Base-by-base conservation (phyloP, 179 eudicot species). In the Silene coronaria region DNA sequence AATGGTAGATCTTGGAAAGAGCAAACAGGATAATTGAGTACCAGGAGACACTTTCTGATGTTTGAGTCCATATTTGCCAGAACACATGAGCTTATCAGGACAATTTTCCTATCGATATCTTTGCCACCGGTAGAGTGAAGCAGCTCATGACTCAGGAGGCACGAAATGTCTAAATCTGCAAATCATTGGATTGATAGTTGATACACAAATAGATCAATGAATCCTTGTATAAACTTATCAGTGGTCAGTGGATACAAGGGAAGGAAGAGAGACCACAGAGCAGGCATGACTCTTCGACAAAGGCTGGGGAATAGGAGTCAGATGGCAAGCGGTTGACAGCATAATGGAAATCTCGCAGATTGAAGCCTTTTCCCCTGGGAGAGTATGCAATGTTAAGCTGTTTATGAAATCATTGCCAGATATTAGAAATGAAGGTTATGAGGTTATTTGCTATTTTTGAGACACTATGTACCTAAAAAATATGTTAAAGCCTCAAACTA, bases 351-450 rank as follows among this genome's bases (percentile, higher is more conserved):
- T 89, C 93, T 26, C 88, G 87, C 45, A 92, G 87, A 76, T 70
- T 89, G 81, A 92, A 92, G 72, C 77, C 68, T 58, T 70, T 82
- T 76, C 87, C 90, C 67, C 87, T 78, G 4, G 93, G 96, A 79
- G 80, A 83, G 71, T 92, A 88, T 19, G 84, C 97, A 69, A 90
- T 79, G 85, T 86, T 89, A 64, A 89, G 85, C 96, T 92, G 86
- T 58, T 80, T 24, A 28, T 38, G 26, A 64, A 22, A 48, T 24
- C 27, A n/a, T 14, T 8, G 30, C 38, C 19, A 26, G 38, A 65
- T 24, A 62, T 75, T 69, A 59, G 61, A 67, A 22, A 53, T 61
- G 28, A 55, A 9, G 72, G 26, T 51, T 68, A 63, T 4, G 13
- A 71, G 58, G 26, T 24, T 6, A 19, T 46, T 45, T 42, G 45